Percentiles rank a stretch among this genome's conserved stretches.
phyloP scores from a whole-genome alignment of 805 yeast species.

The Pichia pseudocactophila region DNA sequence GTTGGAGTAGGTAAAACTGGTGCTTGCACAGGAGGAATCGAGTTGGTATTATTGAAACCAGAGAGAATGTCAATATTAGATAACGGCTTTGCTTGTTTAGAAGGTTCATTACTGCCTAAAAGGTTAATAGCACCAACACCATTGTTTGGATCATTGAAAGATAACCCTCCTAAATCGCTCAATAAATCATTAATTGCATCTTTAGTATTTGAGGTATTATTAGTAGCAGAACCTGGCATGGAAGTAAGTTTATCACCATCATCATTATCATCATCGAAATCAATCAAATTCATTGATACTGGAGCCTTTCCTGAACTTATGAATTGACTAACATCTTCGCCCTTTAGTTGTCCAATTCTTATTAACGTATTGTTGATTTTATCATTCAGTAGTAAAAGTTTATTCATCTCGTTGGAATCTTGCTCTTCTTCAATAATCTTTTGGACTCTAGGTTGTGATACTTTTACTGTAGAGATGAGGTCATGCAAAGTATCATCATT shows the following conservation, averaged over 20 bases:
- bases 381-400: conserved; percentile 64
- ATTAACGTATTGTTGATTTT: conserved; percentile 58
- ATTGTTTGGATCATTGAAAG: conserved; percentile 33
- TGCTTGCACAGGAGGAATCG: conserved; percentile 3
- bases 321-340: conserved; percentile 52
- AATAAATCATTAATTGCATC: conserved; percentile 57
- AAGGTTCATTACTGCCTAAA: conserved; percentile 24
- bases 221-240: conserved; percentile 13
- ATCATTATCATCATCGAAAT: conserved; percentile 53
- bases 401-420: conserved; percentile 56
- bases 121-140: conserved; percentile 26
- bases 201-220: conserved; percentile 30
- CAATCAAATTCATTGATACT: conserved; percentile 43
- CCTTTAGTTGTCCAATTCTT: conserved; percentile 56
- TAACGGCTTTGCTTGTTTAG: conserved; percentile 6
- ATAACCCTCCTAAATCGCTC: conserved; percentile 58
- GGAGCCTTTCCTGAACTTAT: conserved; percentile 20
- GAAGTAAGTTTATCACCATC: conserved; percentile 18
- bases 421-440: conserved; percentile 76
- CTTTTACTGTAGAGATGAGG: conserved; percentile 66
- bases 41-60: conserved; percentile 9
- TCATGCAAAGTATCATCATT: conserved; percentile 70
- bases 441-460: conserved; percentile 79
- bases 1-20: conserved; percentile 7
- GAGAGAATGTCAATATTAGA: conserved; percentile 12